Conservation (phyloP, 768 basidiomycete genomes). For the Macrolepiota albuminosa region DNA sequence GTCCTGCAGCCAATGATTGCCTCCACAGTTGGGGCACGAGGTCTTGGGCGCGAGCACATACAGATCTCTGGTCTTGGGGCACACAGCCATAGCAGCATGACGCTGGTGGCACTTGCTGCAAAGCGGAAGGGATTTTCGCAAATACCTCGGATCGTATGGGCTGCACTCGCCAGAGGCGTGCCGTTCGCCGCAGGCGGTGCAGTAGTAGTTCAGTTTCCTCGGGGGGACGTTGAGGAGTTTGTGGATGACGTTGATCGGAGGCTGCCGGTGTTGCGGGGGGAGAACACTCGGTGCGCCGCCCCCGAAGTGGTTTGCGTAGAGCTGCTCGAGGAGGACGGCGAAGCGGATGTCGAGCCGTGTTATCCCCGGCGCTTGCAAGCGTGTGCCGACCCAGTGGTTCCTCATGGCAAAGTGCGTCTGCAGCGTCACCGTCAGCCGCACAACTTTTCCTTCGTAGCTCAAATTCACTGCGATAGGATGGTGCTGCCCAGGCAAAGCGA, state of each 20-base stretch:
- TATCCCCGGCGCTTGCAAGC: slow-evolving; percentile 28
- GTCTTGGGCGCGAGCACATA: background rate
- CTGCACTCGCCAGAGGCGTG: background rate
- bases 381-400: background rate
- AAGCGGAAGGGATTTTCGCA: background rate
- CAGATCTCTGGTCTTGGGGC: background rate
- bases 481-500: slow-evolving; percentile 9
- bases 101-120: background rate
- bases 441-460: slow-evolving; percentile 8
- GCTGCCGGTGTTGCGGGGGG: background rate
- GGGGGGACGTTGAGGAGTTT: slow-evolving; percentile 2
- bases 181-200: slow-evolving; percentile 2
- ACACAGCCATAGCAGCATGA: slow-evolving; percentile 5
- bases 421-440: slow-evolving; percentile 12
- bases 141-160: too few relatives aligned
- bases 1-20: slow-evolving; percentile 16
- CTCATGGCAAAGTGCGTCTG: slow-evolving; percentile 23
- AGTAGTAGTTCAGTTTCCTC: background rate
- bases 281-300: background rate
- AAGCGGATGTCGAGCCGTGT: slow-evolving; percentile 49
- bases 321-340: slow-evolving; percentile 35
- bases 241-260: background rate
- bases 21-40: slow-evolving; percentile 14
- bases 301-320: slow-evolving; percentile 2
- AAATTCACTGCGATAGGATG: slow-evolving; percentile 21